These are phyloP conservation scores for Sporothrix schenckii DNA, from an alignment of 2,329 filamentous ascomycete species.

Conservation along the genomic window DNA sequence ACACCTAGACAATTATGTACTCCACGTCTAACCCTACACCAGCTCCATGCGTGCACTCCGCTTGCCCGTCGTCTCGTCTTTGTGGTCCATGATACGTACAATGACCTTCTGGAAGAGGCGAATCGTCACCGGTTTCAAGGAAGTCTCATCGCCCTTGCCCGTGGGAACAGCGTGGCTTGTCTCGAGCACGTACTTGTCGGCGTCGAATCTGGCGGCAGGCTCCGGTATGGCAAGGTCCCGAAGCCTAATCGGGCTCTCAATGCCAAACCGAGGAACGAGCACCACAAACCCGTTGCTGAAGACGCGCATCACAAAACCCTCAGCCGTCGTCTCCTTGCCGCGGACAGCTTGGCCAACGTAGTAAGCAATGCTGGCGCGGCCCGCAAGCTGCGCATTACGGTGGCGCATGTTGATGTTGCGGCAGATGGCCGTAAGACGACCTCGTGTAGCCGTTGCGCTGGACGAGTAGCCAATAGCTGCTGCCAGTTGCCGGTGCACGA, in stretches of 20 bases:
- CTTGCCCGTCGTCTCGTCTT: constrained; percentile 96
- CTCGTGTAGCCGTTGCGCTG: constrained; percentile 75
- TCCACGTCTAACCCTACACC: constrained; percentile 42
- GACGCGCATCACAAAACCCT: constrained; percentile 93
- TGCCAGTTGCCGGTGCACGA: constrained; percentile 77
- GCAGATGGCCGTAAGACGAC: constrained; percentile 88
- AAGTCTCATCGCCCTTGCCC: constrained; percentile 31
- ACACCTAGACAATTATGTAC: neutral
- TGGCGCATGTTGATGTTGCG: constrained; percentile 98
- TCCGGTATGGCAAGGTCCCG: constrained; percentile 74
- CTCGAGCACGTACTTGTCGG: constrained; percentile 77
- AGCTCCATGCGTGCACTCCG: constrained; percentile 80
- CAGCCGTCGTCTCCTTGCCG: constrained; percentile 65
- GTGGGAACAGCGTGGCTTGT: constrained; percentile 43
- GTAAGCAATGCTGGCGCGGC: constrained; percentile 92
- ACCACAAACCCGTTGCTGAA: constrained; percentile 98
- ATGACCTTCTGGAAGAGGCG: constrained; percentile 91
- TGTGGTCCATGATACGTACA: constrained; percentile 87
- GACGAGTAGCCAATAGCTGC: constrained; percentile 96
- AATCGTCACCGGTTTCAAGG: constrained; percentile 61
- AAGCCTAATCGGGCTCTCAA: constrained; percentile 86
- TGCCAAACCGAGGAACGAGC: constrained; percentile 92
- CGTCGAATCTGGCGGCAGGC: constrained; percentile 80
- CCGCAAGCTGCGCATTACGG: constrained; percentile 94
- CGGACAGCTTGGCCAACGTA: constrained; percentile 97